Base-by-base conservation (phyloP, 2,329 filamentous ascomycete genomes). In the Triangularia setosa region DNA sequence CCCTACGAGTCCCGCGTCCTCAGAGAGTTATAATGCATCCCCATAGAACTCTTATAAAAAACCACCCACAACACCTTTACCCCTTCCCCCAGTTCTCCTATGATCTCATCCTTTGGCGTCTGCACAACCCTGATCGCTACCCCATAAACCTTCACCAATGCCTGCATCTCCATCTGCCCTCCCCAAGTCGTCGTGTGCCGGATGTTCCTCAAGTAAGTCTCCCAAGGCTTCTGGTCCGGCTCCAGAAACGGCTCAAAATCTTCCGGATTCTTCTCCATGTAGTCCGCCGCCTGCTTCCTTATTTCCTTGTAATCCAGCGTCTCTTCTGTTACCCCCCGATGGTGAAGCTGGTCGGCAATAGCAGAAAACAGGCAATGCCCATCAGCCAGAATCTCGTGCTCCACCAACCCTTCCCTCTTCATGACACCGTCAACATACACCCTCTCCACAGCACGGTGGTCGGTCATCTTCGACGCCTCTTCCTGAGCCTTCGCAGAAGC, bases 11-110 rank as follows among this genome's bases (percentile, higher is more conserved):
- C 30, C 18, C 2, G 3, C 64, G 62, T 70, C 70, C 86, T 77
- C 74, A 99, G 78, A 61, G 93, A 96, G 75, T 99, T 99, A 78
- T 99, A 99, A 79, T 99, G 95, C 80, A 98, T 95, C 12, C 95
- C 95, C 58, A 99, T 94, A 76, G 96, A 98, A 58, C 91, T 92
- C 79, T 97, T 85, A 77, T 98, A 98, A 77, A 98, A 99, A 35
- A 93, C 94, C 76, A 99, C 76, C 94, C 95, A 98, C 59, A 96
- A 83, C 69, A 85, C 86, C 70, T 84, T 84, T 69, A 79, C 80
- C 61, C 76, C 75, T 23, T 78, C 80, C 60, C 79, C 78, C 5
- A 77, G 77, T 3, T 77, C 78, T 27, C 77, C 74, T 2, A 48
- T 21, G 2, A 21, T 9, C 16, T 70, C 76, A 6, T 71, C 73